Evolutionary conservation across 2,329 filamentous ascomycete species (phyloP).

Genomic region (Cladosporium austrohemisphaericum): DNA sequence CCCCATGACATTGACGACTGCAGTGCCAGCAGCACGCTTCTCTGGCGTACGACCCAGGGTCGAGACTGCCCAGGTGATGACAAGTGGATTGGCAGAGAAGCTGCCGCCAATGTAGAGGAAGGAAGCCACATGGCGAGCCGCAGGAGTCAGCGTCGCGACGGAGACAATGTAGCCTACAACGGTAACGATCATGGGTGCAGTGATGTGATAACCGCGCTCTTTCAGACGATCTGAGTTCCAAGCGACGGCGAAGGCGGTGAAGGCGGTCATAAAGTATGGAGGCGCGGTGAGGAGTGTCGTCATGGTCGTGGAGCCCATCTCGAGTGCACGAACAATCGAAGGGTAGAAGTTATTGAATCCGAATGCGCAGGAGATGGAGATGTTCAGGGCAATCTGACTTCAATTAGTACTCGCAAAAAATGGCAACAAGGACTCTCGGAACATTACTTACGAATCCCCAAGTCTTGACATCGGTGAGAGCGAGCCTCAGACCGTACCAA

Average conservation of each 20-base stretch:
- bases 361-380: neutral
- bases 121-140: slow-evolving; percentile 27
- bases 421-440: neutral
- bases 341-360: slow-evolving; percentile 34
- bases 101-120: slow-evolving; percentile 34
- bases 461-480: neutral
- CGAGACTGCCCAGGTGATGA: slow-evolving; percentile 36
- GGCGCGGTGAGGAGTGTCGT: slow-evolving; percentile 33
- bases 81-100: slow-evolving; percentile 35
- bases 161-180: slow-evolving; percentile 6
- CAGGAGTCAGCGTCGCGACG: neutral
- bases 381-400: neutral
- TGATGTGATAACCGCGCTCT: slow-evolving; percentile 36
- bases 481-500: neutral
- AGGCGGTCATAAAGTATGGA: slow-evolving; percentile 20
- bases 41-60: slow-evolving; percentile 37
- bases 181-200: neutral
- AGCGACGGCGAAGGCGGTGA: slow-evolving; percentile 30
- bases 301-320: slow-evolving; percentile 31
- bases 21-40: slow-evolving; percentile 46
- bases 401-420: neutral
- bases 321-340: slow-evolving; percentile 32
- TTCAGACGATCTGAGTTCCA: slow-evolving; percentile 37
- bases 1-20: slow-evolving; percentile 49
- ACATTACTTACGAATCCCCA: neutral